Base-by-base conservation (phyloP, 2,329 filamentous ascomycete species). In the Drechslerella dactyloides region DNA sequence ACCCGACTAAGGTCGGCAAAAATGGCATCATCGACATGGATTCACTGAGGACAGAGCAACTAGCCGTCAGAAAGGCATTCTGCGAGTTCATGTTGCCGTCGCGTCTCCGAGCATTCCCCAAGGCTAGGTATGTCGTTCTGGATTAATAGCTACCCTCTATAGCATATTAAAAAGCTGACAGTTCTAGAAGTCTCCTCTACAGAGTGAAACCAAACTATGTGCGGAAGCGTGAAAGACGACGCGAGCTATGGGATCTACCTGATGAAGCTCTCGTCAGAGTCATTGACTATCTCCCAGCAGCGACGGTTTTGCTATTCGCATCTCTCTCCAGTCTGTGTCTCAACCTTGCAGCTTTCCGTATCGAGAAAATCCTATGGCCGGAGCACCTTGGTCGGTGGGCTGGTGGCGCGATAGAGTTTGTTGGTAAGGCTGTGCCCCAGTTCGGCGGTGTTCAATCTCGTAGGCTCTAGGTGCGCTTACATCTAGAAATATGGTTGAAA, bases 311-410 rank as follows among this genome's bases (percentile, higher is more conserved):
- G 35, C 35, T 54, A 1, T 19, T 72, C 15, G 60, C 60, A 2
- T 54, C 35, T 7, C 55, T 44, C 5, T 50, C 44, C 13, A 33
- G 33, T 1, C 8, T n/a, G 10, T 46, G 51, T 17, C 51, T 72
- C 2, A 37, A 53, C 8, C 11, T 61, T 11, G 52, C 54, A 7
- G 19, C 17, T 0, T 15, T 6, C 13, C 42, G 54, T 8, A 17
- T 65, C 19, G 2, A 24, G 42, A 52, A 56, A 10, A 51, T 61
- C 23, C 17, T 72, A 1, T 42, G 48, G 40, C 68, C 68, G 13
- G 42, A 44, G 8, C 60, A 72, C 53, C 8, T 72, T 17, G 60
- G 68, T 1, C 35, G 24, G 1, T 72, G 68, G 68, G 60, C 60
- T 1, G 55, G 55, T 2, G 23, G 44, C 48, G 17, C 33, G 1